Percentiles rank a stretch among this genome's conserved stretches.
phyloP scores from a whole-genome alignment of 1,284 basidiomycete species.

The Trichosporon sp. region DNA sequence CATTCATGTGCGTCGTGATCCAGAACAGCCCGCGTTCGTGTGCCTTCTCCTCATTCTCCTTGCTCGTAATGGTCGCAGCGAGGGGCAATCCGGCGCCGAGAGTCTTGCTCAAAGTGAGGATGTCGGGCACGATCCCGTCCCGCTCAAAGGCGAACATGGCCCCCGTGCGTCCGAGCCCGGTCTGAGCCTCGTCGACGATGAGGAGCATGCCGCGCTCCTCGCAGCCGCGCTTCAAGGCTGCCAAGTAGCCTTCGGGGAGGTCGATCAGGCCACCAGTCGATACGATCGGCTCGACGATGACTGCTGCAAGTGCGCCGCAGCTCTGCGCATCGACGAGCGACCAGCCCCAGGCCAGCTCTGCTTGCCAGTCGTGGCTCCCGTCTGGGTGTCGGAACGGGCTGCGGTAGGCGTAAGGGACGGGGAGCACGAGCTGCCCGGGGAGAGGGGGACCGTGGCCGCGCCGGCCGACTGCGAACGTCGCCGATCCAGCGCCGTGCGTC shows the following conservation, averaged over 20 bases:
- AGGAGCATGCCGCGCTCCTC: conserved; percentile 51
- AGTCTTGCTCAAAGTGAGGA: conserved; percentile 83
- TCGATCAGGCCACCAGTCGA: conserved; percentile 32
- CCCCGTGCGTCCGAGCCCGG: conserved; percentile 77
- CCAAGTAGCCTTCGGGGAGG: conserved; percentile 31
- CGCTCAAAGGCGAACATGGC: conserved; percentile 60
- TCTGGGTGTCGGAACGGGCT: conserved; percentile 34
- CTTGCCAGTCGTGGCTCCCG: conserved; percentile 39
- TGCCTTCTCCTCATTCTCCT: conserved; percentile 50
- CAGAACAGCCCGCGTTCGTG: conserved; percentile 48
- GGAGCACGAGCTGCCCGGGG: conserved; percentile 27
- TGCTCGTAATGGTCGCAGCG: conserved; percentile 70
- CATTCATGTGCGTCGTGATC: conserved; percentile 37
- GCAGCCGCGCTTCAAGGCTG: conserved; percentile 28
- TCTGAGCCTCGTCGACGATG: conserved; percentile 79
- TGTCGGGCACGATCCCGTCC: conserved; percentile 73
- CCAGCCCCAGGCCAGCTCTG: conserved; percentile 38
- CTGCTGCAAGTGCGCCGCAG: conserved; percentile 26
- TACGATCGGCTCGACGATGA: conserved; percentile 51
- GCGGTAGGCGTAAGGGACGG: conserved; percentile 26
- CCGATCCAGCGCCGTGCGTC: conserved; percentile 32
- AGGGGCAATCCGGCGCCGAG: conserved; percentile 90
- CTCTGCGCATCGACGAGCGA: conserved; percentile 37
- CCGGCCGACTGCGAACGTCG: conserved; percentile 34
- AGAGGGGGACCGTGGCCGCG: conserved; percentile 32